Conservation (phyloP, 1,284 basidiomycete species). For the Tilletia setariae region DNA sequence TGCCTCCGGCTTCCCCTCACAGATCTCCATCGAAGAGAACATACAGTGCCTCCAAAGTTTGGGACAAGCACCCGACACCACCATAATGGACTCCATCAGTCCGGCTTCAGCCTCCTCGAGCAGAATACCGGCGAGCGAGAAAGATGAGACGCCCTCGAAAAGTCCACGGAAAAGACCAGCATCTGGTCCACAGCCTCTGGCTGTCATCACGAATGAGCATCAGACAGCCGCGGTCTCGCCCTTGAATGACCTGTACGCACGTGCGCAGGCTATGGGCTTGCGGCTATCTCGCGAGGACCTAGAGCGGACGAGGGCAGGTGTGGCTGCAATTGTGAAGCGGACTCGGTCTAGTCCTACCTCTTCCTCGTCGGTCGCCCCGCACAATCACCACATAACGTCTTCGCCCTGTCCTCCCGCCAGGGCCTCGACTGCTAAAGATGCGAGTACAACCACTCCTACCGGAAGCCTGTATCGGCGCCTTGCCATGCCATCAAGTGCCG, state of each 20-base stretch:
- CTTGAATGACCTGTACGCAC: constrained; percentile 40
- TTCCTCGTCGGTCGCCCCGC: neutral
- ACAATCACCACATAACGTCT: neutral
- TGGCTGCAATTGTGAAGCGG: constrained; percentile 44
- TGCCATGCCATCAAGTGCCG: neutral
- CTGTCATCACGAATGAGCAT: neutral
- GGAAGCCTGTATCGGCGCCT: neutral
- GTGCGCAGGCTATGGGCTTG: constrained; percentile 49
- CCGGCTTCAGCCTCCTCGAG: too few relatives aligned
- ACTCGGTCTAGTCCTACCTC: constrained; percentile 6
- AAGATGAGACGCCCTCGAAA: too few relatives aligned
- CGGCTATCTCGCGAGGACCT: constrained; percentile 48
- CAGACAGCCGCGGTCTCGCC: too few relatives aligned
- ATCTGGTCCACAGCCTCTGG: neutral
- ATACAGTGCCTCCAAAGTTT: too few relatives aligned
- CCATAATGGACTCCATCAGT: too few relatives aligned
- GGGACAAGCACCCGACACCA: too few relatives aligned
- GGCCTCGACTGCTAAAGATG: too few relatives aligned
- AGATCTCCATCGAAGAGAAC: too few relatives aligned
- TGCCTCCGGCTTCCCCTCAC: too few relatives aligned
- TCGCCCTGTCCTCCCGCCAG: neutral
- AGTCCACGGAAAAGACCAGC: too few relatives aligned
- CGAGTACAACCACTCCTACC: neutral
- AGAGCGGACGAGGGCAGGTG: constrained; percentile 47
- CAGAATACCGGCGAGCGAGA: too few relatives aligned